Evolutionary conservation across 164 flowering plant species (phyloP), one percentile per base, ranked within the genome.

Genomic region (Stephania japonica): DNA sequence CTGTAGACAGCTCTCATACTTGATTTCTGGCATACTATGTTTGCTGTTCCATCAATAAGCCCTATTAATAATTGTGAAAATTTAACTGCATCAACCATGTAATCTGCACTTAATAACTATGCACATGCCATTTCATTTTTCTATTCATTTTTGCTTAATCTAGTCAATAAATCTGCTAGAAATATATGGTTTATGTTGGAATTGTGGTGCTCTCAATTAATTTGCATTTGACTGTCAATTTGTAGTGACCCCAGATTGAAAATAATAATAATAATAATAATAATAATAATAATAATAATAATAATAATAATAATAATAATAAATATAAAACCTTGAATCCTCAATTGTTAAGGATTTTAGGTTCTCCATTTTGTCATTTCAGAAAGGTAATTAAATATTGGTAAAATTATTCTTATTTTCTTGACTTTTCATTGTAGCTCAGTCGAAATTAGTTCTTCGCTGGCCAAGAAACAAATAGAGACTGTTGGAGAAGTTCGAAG

Each of bases 381-480:
- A 38, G 65, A 41, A 68, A 68, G 44, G 0, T 0, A 41, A 16
- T 13, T 68, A 66, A 24, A 23, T 75, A 27, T 61, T 68, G n/a
- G 53, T 59, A 27, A 70, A 47, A 1, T 25, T 23, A 18, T 53
- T 18, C 18, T 18, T 43, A 68, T 19, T 68, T n/a, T 67, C 18
- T 56, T 2, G 21, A 16, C n/a, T 19, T 56, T 56, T 56, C 8
- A 16, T 67, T 86, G 81, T 86, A 96, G 99, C 72, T 93, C 97
- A 44, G 92, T 96, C n/a, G 99, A 96, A 83, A 91, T 96, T 73
- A 93, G 99, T 85, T 77, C 97, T n/a, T 85, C 95, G 70, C 80
- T 96, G 76, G 97, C 98, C 68, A 78, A 90, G 78, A 90, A 83
- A 77, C 99, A 96, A 77, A 65, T 86, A 64, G 95, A 89, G 83